Evolutionary conservation across 2,329 filamentous ascomycete species (phyloP), one percentile per base, ranked within the genome.

Genomic region (Sporothrix variecibatus): DNA sequence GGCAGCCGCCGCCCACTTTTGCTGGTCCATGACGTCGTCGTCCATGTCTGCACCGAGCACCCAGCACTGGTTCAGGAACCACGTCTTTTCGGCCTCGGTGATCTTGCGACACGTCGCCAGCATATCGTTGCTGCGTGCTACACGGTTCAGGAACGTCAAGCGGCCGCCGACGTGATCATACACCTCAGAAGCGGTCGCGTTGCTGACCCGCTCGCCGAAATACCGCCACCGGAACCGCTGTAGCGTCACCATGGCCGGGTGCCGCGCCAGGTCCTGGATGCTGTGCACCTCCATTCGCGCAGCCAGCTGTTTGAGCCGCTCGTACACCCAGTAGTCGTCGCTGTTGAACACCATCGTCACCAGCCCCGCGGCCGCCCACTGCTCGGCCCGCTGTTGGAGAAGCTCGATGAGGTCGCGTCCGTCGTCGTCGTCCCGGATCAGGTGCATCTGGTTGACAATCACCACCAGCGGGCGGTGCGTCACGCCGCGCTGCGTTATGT

Each of bases 301-400:
- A 2, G 94, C 94, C 75, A 97, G 92, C 81, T 94, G 92, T 85
- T 98, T 98, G 71, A 99, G 85, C 17, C 95, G 89, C 82, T 99
- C 96, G 79, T 98, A 98, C 0, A 99, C 93, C 96, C 96, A 99
- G 83, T 97, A 99, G 81, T 98, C 96, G 82, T 99, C 96, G 72
- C 91, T 95, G 83, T 98, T 98, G 84, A 99, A 94, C 46, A 99
- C 91, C 86, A 94, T 89, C 0, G 96, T 98, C 40, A 97, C 93
- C 9, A 99, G 87, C 77, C 94, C 95, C 26, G 93, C 90, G 1
- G 95, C 96, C 1, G 96, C 95, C 96, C 96, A 99, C 82, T 96
- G 93, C 82, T 99, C 96, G 1, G 96, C 95, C 43, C 95, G 90
- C 81, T 99, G 96, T 80, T 99, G 96, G 40, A 99, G 90, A 69